A percentile compares a stretch with the other conserved stretches of the same genome.
Evolutionary conservation across 1,139 yeast genomes (phyloP).

Genomic region (Suhomyces anneliseae): DNA sequence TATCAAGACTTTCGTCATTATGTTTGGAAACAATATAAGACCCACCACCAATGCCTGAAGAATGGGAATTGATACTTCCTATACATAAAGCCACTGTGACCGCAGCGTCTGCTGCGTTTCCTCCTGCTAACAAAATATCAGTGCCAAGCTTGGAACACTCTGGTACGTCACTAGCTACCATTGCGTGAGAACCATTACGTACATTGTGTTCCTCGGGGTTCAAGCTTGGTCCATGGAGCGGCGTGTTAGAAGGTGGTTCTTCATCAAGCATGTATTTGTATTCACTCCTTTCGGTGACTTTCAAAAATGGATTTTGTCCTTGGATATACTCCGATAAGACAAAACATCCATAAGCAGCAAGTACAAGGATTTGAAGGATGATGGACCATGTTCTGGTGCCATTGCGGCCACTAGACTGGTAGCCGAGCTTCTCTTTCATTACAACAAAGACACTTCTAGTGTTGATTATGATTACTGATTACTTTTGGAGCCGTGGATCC

Average conservation of each 20-base stretch:
- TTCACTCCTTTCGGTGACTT: neutral
- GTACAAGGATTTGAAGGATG: neutral
- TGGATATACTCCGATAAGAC: no score
- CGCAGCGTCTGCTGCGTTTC: constrained; percentile 89
- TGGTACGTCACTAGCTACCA: constrained; percentile 76
- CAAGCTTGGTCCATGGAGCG: constrained; percentile 36
- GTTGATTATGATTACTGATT: no score
- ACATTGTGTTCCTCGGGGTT: constrained; percentile 32
- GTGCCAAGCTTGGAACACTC: constrained; percentile 71
- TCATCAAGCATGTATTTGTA: neutral
- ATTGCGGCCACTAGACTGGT: no score
- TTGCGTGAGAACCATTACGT: constrained; percentile 47
- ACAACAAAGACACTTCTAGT: neutral
- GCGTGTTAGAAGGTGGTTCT: constrained; percentile 30
- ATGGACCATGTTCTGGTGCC: neutral
- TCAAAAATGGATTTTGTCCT: no score
- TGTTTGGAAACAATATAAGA: constrained; percentile 65
- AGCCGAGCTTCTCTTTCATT: neutral
- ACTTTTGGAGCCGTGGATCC: neutral
- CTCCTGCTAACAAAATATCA: constrained; percentile 60
- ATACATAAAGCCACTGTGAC: constrained; percentile 86
- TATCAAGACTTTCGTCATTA: constrained; percentile 50
- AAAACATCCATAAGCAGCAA: neutral
- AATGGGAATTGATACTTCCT: constrained; percentile 78
- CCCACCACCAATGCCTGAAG: constrained; percentile 95